phyloP scores from a whole-genome alignment of 2,329 filamentous ascomycete species.

The Claviceps fusiformis region DNA sequence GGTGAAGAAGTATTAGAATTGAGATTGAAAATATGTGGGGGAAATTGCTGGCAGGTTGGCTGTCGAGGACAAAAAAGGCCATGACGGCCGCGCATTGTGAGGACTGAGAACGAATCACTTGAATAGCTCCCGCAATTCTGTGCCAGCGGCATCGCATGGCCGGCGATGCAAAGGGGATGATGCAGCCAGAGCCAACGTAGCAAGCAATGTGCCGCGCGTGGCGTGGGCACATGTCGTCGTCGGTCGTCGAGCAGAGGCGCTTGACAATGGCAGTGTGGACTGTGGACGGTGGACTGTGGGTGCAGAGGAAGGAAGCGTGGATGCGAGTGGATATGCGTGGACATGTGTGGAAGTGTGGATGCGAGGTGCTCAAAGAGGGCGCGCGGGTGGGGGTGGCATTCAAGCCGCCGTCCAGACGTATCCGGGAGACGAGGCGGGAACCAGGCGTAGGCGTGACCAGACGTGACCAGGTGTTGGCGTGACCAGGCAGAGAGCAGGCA shows the following conservation, averaged over 20 bases:
- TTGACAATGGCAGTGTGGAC: conserved; percentile 5
- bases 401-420: conserved; percentile 3
- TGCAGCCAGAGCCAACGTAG: no score
- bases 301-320: conserved; percentile 8
- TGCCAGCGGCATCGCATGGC: background rate
- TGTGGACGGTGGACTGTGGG: background rate
- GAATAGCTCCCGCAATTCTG: background rate
- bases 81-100: background rate
- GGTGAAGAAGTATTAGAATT: background rate
- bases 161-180: no score
- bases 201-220: no score
- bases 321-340: background rate
- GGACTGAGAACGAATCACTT: background rate
- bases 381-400: background rate
- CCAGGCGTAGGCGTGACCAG: background rate
- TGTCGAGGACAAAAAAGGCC: background rate
- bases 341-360: no score
- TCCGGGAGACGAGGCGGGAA: background rate
- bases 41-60: background rate
- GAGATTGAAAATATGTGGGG: background rate
- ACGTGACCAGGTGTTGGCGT: no score
- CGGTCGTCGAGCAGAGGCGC: background rate
- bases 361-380: conserved; percentile 6
- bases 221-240: background rate
- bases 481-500: no score